Evolutionary conservation across 139 green algal genomes (phyloP).

Genomic region (Chlorella sorokiniana): DNA sequence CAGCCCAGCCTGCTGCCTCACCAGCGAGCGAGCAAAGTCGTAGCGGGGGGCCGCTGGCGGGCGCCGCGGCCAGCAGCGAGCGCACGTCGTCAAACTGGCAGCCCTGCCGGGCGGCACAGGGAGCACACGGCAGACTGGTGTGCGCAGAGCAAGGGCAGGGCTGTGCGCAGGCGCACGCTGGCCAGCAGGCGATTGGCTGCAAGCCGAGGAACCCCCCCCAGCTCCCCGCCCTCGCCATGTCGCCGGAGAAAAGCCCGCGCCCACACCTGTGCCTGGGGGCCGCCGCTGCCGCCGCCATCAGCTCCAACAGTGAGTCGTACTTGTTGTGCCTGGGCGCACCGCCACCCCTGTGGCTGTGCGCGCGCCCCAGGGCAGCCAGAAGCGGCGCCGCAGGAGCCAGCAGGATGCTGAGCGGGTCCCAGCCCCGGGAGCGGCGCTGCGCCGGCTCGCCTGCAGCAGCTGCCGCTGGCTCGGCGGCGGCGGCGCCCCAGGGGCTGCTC

Average conservation of each 20-base stretch:
- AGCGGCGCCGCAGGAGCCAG: constrained; percentile 12
- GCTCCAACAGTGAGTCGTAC: neutral
- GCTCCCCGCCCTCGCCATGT: too few species aligned
- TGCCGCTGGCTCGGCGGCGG: neutral
- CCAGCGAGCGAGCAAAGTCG: constrained; percentile 14
- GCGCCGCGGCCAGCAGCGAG: neutral
- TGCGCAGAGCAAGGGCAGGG: too few species aligned
- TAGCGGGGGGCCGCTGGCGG: neutral
- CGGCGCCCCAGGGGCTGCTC: neutral
- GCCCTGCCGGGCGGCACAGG: too few species aligned
- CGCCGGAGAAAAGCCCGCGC: too few species aligned
- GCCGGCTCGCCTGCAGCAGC: neutral
- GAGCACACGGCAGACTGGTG: too few species aligned
- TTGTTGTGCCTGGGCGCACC: neutral
- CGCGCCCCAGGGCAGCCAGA: neutral
- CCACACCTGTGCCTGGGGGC: too few species aligned
- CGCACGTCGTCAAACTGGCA: neutral
- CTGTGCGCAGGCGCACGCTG: too few species aligned
- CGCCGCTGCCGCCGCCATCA: too few species aligned
- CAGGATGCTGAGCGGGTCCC: neutral
- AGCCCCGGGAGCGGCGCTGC: neutral
- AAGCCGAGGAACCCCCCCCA: too few species aligned
- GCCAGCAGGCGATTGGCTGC: too few species aligned
- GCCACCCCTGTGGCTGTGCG: neutral
- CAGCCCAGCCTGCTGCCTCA: neutral